Base-by-base conservation (phyloP, 2,329 filamentous ascomycete species). In the Aspergillaceae sp. region DNA sequence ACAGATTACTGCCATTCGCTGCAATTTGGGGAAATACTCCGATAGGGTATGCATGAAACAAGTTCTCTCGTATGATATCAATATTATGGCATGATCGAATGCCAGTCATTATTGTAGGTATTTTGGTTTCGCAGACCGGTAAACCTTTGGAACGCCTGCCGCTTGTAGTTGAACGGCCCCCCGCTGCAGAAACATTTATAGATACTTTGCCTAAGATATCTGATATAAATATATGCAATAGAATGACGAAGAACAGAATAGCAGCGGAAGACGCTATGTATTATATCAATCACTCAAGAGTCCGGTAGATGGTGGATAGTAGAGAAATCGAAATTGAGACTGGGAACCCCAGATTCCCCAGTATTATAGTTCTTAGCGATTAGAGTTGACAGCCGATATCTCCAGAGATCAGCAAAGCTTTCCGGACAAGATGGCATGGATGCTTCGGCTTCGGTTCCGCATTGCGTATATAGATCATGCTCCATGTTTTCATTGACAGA, bases 401-500 rank as follows among this genome's bases (percentile, higher is more conserved):
- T 41, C 59, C 60, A 64, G 7, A 41, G n/a, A 27, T 50, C 44
- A 10, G 47, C 4, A 3, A 50, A 29, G 27, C 41, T 41, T 4
- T 51, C 46, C 3, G 47, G 11, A 41, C 47, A 36, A 4, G 47
- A 46, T 3, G 34, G 34, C 0, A 41, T 44, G 32, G 54, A 58
- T n/a, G 45, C 50, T 10, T 51, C 49, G 27, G 32, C 40, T 7
- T 47, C 29, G 5, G 30, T 36, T 26, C 48, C 51, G 33, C 40
- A 41, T 44, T 42, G 45, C 4, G 51, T 48, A 52, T 61, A 61
- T 48, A 54, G 40, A 48, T 61, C 57, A 7, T 29, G 35, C n/a
- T 49, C 38, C n/a, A 7, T 44, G n/a, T 50, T 19, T 9, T 47
- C 7, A 3, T 42, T 42, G 8, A 49, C 45, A 7, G 41, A 40